phyloP scores from a whole-genome alignment of 768 basidiomycete species.

The Sporobolomyces pararoseus region DNA sequence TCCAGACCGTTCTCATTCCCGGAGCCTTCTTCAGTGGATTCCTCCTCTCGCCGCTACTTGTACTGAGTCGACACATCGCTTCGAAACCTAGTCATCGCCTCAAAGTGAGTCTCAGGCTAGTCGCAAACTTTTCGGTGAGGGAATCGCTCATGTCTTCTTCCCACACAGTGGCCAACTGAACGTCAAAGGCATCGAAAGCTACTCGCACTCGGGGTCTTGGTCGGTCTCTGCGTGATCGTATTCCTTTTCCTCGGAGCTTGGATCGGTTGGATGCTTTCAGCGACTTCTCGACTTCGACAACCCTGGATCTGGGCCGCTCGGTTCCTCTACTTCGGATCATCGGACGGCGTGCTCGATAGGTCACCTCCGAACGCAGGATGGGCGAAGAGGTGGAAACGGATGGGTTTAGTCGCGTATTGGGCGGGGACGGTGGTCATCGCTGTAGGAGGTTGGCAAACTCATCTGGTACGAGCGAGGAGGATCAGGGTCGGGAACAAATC shows the following conservation, averaged over 20 bases:
- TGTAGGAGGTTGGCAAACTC: constrained; percentile 91
- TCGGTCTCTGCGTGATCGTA: constrained; percentile 70
- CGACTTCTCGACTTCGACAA: constrained; percentile 47
- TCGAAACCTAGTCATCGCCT: constrained; percentile 75
- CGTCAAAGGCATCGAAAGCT: constrained; percentile 74
- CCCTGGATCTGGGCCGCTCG: constrained; percentile 44
- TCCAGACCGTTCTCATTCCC: constrained; percentile 86
- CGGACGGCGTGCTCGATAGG: constrained; percentile 36
- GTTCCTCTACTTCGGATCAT: constrained; percentile 33
- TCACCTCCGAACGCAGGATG: constrained; percentile 1
- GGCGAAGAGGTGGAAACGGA: constrained; percentile 69
- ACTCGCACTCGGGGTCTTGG: constrained; percentile 79
- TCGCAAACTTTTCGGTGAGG: too few relatives aligned
- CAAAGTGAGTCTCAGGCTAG: constrained; percentile 17
- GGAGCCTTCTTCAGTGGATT: constrained; percentile 91
- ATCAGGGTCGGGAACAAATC: constrained; percentile 50
- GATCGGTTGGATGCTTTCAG: constrained; percentile 79
- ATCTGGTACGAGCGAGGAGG: constrained; percentile 70
- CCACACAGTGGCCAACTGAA: constrained; percentile 65
- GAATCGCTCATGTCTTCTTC: too few relatives aligned
- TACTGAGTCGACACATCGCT: constrained; percentile 85
- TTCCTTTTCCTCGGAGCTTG: constrained; percentile 81
- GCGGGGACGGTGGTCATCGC: constrained; percentile 70
- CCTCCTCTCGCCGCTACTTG: constrained; percentile 85
- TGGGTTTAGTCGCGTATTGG: constrained; percentile 80